Evolutionary conservation across 2,329 filamentous ascomycete genomes (phyloP).

Genomic region (Ploettnerulaceae sp.): DNA sequence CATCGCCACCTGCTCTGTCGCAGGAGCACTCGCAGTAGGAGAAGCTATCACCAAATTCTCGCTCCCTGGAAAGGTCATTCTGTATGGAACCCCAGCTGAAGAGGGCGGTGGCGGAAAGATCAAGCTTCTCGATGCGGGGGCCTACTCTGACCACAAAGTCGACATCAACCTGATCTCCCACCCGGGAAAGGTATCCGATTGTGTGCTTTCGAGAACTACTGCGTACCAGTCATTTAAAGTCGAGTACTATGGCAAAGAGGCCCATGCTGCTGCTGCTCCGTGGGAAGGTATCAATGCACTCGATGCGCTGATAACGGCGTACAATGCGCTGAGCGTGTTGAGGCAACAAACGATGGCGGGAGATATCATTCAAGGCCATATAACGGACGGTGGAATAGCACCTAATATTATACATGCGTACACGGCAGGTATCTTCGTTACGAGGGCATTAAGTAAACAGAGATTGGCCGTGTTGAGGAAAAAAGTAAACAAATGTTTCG

Average conservation of each 20-base stretch:
- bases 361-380: slow-evolving; percentile 37
- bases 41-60: slow-evolving; percentile 23
- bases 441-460: slow-evolving; percentile 41
- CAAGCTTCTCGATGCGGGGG: slow-evolving; percentile 40
- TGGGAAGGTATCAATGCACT: slow-evolving; percentile 39
- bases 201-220: slow-evolving; percentile 47
- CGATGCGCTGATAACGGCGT: slow-evolving; percentile 36
- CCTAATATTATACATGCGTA: slow-evolving; percentile 38
- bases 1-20: slow-evolving; percentile 37
- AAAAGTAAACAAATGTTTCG: slow-evolving; percentile 44
- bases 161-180: slow-evolving; percentile 40
- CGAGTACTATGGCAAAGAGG: slow-evolving; percentile 49
- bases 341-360: slow-evolving; percentile 30
- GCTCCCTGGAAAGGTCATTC: slow-evolving; percentile 28
- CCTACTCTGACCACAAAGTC: slow-evolving; percentile 37
- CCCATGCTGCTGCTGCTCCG: slow-evolving; percentile 38
- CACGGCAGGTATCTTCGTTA: slow-evolving; percentile 36
- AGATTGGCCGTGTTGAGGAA: slow-evolving; percentile 38
- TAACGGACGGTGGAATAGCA: slow-evolving; percentile 36
- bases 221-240: slow-evolving; percentile 47
- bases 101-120: slow-evolving; percentile 38
- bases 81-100: slow-evolving; percentile 33
- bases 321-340: slow-evolving; percentile 33
- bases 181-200: slow-evolving; percentile 36
- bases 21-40: slow-evolving; percentile 35